phyloP scores from a whole-genome alignment of 192 early-diverging fungal species.

The Rhizoclosmatium sp. region DNA sequence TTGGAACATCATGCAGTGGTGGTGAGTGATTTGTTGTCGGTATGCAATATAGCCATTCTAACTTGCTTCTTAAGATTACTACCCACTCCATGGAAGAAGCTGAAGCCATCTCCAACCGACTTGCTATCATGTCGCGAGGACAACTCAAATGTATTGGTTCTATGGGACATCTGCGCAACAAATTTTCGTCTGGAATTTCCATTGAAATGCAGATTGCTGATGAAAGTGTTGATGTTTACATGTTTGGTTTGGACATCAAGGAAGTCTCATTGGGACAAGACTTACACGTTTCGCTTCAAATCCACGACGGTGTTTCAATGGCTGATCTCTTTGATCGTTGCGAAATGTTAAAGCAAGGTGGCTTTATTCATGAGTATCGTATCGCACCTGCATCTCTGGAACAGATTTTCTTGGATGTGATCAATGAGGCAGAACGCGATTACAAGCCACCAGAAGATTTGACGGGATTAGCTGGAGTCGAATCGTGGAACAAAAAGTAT shows the following conservation, averaged over 20 bases:
- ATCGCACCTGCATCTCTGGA: slow-evolving; percentile 27
- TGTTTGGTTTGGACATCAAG: background rate
- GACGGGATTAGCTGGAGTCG: background rate
- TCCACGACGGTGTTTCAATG: background rate
- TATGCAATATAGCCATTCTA: too few species aligned
- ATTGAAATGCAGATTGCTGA: slow-evolving; percentile 26
- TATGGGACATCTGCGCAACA: slow-evolving; percentile 61
- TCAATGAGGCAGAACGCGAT: slow-evolving; percentile 7
- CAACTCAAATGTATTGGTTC: slow-evolving; percentile 59
- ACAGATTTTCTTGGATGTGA: slow-evolving; percentile 27
- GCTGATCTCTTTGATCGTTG: slow-evolving; percentile 18
- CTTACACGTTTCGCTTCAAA: background rate
- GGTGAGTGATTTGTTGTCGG: slow-evolving; percentile 30
- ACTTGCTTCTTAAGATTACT: slow-evolving; percentile 38
- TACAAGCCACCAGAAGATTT: background rate
- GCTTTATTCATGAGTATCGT: slow-evolving; percentile 11
- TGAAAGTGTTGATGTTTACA: background rate
- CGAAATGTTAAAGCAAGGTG: slow-evolving; percentile 2
- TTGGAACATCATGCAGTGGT: background rate
- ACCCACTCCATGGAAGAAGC: slow-evolving; percentile 85
- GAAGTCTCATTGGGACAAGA: background rate
- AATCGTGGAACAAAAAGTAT: background rate
- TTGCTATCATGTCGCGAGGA: slow-evolving; percentile 59
- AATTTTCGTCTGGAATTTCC: slow-evolving; percentile 63
- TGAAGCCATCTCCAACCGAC: slow-evolving; percentile 62